These are phyloP conservation scores for Colletotrichum lupini DNA, from an alignment of 2,329 filamentous ascomycete species.

Conservation along the genomic window DNA sequence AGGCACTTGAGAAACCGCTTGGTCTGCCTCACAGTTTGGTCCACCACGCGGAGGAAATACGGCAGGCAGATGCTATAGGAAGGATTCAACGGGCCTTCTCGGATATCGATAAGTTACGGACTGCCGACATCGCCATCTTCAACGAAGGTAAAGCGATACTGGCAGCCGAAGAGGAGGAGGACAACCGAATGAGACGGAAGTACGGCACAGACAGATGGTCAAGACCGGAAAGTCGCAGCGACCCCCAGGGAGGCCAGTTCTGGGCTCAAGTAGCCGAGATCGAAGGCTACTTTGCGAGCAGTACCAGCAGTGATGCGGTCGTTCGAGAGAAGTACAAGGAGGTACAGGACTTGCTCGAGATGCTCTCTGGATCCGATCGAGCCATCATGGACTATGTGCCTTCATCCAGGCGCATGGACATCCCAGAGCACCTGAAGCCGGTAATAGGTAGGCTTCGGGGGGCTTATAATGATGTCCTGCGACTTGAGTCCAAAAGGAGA, in stretches of 20 bases:
- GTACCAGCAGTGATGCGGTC: conserved; percentile 64
- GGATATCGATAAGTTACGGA: conserved; percentile 90
- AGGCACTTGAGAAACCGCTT: conserved; percentile 93
- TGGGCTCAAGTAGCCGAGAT: conserved; percentile 83
- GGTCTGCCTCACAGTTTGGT: conserved; percentile 87
- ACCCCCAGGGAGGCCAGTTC: conserved; percentile 74
- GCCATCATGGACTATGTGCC: conserved; percentile 91
- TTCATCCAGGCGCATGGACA: conserved; percentile 80
- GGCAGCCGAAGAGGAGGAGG: conserved; percentile 84
- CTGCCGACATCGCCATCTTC: conserved; percentile 81
- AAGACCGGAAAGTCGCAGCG: conserved; percentile 75
- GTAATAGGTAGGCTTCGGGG: conserved; percentile 82
- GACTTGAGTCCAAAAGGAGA: conserved; percentile 83
- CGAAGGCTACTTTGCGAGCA: conserved; percentile 83
- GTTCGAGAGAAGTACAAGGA: conserved; percentile 83
- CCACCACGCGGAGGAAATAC: conserved; percentile 92
- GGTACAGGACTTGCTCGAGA: conserved; percentile 77
- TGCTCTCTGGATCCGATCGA: conserved; percentile 83
- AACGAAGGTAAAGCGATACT: conserved; percentile 85
- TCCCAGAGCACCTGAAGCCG: conserved; percentile 83
- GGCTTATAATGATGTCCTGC: conserved; percentile 84
- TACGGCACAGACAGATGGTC: conserved; percentile 91
- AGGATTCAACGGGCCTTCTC: conserved; percentile 82
- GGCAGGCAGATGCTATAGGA: conserved; percentile 87
- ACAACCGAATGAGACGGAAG: conserved; percentile 78